Evolutionary conservation across 495 filamentous ascomycete genomes (phyloP), one percentile per base, ranked within the genome.

Genomic region (Tetracladium marchalianum): DNA sequence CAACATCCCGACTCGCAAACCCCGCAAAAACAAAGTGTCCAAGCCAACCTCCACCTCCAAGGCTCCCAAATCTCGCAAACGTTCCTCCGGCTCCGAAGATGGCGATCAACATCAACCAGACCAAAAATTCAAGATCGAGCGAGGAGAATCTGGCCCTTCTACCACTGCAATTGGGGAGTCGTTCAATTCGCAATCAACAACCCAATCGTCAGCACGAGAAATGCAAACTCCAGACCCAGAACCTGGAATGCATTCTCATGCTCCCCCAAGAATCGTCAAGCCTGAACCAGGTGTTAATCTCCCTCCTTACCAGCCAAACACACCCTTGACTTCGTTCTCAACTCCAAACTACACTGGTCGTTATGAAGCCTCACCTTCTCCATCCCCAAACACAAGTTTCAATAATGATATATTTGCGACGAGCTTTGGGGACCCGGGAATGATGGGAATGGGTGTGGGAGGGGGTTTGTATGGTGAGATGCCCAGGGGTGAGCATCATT

Each of bases 1-100:
- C 5, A 62, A 50, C 7, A 48, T 54, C 2, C 43, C 64, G 11
- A 54, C 43, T 5, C 49, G 62, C 7, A 44, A 55, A 32, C 50
- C 46, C 1, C 44, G 41, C 1, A 48, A 52, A 15, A 32, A n/a
- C 13, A 46, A 44, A 36, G 46, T 43, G 8, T 44, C 51, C 22
- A 55, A 55, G 17, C 7, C 22, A 3, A 3, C 22, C 22, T 27
- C 22, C 22, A 3, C 22, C 22, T 27, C 22, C 22, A 27, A 27
- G 7, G 22, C 22, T 3, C 22, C 22, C 22, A 27, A 27, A 7
- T 7, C 22, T 7, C 22, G 22, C 22, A 51, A 40, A 19, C 46
- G 48, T 13, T 13, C 39, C 8, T 16, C 39, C 35, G 34, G 31
- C 11, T 41, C 47, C 11, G 36, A 39, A 31, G 31, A 40, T 13